Evolutionary conservation across 2,329 filamentous ascomycete genomes (phyloP).

Genomic region (Stachybotrys elegans): DNA sequence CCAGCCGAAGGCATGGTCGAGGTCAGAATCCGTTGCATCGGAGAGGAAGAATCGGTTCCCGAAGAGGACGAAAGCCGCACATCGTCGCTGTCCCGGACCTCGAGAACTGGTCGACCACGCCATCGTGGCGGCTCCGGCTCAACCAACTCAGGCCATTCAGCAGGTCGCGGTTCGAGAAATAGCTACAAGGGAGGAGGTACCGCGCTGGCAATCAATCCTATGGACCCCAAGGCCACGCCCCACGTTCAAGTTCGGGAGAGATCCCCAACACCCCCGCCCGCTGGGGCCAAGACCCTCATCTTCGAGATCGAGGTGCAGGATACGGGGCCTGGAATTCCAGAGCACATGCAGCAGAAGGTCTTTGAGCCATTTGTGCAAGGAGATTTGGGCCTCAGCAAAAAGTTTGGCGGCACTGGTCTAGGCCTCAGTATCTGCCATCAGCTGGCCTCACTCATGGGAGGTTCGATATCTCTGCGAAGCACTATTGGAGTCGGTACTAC

Average conservation of each 20-base stretch:
- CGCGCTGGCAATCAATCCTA: slow-evolving; percentile 57
- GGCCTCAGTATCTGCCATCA: slow-evolving; percentile 88
- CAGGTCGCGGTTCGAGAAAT: slow-evolving; percentile 16
- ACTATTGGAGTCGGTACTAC: slow-evolving; percentile 69
- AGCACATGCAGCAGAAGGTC: slow-evolving; percentile 71
- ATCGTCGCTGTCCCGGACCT: slow-evolving; percentile 47
- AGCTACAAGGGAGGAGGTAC: slow-evolving; percentile 35
- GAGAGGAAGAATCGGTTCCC: slow-evolving; percentile 44
- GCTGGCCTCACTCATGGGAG: slow-evolving; percentile 77
- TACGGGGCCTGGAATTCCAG: slow-evolving; percentile 79
- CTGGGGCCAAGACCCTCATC: slow-evolving; percentile 58
- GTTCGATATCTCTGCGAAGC: slow-evolving; percentile 67
- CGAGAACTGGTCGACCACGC: slow-evolving; percentile 35
- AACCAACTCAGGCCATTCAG: slow-evolving; percentile 46
- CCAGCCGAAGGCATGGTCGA: slow-evolving; percentile 69
- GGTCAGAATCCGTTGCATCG: slow-evolving; percentile 69
- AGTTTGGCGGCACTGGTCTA: slow-evolving; percentile 82
- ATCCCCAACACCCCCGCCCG: slow-evolving; percentile 55
- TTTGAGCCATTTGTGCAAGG: slow-evolving; percentile 95
- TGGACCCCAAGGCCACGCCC: slow-evolving; percentile 48
- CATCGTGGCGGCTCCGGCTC: slow-evolving; percentile 44
- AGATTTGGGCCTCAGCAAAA: slow-evolving; percentile 83
- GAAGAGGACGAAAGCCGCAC: slow-evolving; percentile 42
- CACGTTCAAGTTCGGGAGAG: slow-evolving; percentile 48
- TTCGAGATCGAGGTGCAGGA: slow-evolving; percentile 91